These are phyloP conservation scores for Rhodotorula kratochvilovae DNA, from an alignment of 768 basidiomycete species.

Conservation along the genomic window DNA sequence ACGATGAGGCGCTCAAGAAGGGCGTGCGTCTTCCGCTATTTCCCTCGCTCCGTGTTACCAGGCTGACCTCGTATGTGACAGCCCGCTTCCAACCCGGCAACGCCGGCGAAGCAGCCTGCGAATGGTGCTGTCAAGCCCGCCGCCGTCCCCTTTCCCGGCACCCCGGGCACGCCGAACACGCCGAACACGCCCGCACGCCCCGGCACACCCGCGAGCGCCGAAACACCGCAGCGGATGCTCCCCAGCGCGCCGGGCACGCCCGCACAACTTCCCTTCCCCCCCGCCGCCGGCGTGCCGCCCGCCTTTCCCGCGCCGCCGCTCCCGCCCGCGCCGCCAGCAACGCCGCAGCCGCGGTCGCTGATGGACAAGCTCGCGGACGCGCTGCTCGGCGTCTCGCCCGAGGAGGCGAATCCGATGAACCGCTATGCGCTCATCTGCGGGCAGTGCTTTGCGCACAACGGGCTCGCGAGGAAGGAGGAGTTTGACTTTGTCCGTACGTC, in stretches of 20 bases:
- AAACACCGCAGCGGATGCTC: neutral
- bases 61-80: neutral
- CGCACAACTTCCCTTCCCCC: neutral
- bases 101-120: neutral
- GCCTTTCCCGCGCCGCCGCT: slow-evolving; percentile 17
- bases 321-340: slow-evolving; percentile 50
- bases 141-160: slow-evolving; percentile 1
- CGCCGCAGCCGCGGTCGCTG: slow-evolving; percentile 65
- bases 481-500: slow-evolving; percentile 78
- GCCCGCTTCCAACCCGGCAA: slow-evolving; percentile 1
- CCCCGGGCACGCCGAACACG: slow-evolving; percentile 11
- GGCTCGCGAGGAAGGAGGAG: slow-evolving; percentile 72
- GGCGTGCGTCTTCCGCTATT: slow-evolving; percentile 12
- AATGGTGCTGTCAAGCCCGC: neutral
- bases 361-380: slow-evolving; percentile 84
- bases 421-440: slow-evolving; percentile 83
- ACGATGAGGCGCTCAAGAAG: slow-evolving; percentile 59
- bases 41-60: neutral
- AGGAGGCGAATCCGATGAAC: slow-evolving; percentile 55
- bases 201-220: slow-evolving; percentile 1
- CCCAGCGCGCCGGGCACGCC: neutral
- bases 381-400: slow-evolving; percentile 61
- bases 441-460: slow-evolving; percentile 81
- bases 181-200: slow-evolving; percentile 9
- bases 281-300: neutral